Evolutionary conservation across 2,329 filamentous ascomycete genomes (phyloP).

Genomic region (Hawksworthiomyces lignivorus): DNA sequence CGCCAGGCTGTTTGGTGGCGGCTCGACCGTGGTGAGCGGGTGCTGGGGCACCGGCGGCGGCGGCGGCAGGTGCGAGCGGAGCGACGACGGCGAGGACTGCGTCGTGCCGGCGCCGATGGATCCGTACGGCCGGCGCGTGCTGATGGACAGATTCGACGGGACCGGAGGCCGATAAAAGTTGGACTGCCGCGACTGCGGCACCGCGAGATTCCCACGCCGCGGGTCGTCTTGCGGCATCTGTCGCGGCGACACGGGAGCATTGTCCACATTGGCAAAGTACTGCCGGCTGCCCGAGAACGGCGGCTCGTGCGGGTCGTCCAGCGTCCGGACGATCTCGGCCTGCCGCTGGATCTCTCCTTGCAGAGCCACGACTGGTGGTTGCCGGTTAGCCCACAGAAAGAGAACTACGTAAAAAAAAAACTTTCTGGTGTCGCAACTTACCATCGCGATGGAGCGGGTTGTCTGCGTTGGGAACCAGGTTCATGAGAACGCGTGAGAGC

Average conservation of each 20-base stretch:
- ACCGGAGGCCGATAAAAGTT: constrained; percentile 70
- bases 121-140: constrained; percentile 71
- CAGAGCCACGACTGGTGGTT: constrained; percentile 41
- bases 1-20: constrained; percentile 60
- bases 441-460: constrained; percentile 74
- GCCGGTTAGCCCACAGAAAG: constrained; percentile 12
- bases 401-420: constrained; percentile 1
- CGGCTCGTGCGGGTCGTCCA: constrained; percentile 61
- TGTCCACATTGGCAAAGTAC: constrained; percentile 61
- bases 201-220: constrained; percentile 61
- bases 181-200: constrained; percentile 46
- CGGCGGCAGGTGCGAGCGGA: constrained; percentile 59
- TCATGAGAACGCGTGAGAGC: constrained; percentile 65
- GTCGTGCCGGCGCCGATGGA: constrained; percentile 68
- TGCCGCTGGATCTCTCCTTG: constrained; percentile 56
- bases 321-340: constrained; percentile 45
- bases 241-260: constrained; percentile 76
- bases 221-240: constrained; percentile 81
- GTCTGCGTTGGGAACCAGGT: constrained; percentile 67
- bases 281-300: constrained; percentile 56
- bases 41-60: constrained; percentile 39
- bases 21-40: constrained; percentile 43
- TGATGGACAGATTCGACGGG: constrained; percentile 72
- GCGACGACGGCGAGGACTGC: constrained; percentile 66
- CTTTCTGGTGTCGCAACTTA: constrained; percentile 37